Percentiles rank a stretch among this genome's conserved stretches.
Conservation (phyloP, 2,329 filamentous ascomycete genomes). For the Alternaria sp. region DNA sequence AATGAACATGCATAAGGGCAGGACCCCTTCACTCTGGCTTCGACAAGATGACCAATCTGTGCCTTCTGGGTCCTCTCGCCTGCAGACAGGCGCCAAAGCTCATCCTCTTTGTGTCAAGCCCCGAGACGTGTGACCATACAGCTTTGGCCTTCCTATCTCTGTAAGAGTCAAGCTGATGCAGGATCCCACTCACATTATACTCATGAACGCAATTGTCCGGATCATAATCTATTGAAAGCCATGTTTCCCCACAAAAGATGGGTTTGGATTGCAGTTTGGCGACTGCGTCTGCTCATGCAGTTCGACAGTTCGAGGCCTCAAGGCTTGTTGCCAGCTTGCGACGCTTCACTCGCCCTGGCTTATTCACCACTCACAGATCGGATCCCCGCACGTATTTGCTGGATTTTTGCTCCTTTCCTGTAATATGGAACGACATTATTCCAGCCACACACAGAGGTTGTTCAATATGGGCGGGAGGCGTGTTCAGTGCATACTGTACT, state of each 20-base stretch:
- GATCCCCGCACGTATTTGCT: slow-evolving; percentile 4
- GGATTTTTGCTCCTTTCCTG: background rate
- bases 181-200: background rate
- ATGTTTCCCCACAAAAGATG: slow-evolving; percentile 18
- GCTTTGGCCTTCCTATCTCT: slow-evolving; percentile 3
- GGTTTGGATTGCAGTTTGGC: background rate
- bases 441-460: background rate
- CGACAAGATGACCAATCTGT: slow-evolving; percentile 19
- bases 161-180: slow-evolving; percentile 3
- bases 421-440: background rate
- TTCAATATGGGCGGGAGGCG: slow-evolving; percentile 1
- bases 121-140: slow-evolving; percentile 10
- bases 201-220: slow-evolving; percentile 18
- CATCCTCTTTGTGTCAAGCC: slow-evolving; percentile 17
- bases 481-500: background rate
- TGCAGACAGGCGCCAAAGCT: slow-evolving; percentile 27
- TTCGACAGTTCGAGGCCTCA: background rate
- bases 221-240: background rate
- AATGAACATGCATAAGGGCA: slow-evolving; percentile 33
- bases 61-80: slow-evolving; percentile 19
- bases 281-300: background rate
- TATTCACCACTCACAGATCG: slow-evolving; percentile 1
- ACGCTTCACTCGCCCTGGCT: background rate
- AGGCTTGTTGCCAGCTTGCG: background rate
- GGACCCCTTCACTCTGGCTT: slow-evolving; percentile 32